phyloP scores from a whole-genome alignment of 2,329 filamentous ascomycete species.

The Microsporum ferrugineum region DNA sequence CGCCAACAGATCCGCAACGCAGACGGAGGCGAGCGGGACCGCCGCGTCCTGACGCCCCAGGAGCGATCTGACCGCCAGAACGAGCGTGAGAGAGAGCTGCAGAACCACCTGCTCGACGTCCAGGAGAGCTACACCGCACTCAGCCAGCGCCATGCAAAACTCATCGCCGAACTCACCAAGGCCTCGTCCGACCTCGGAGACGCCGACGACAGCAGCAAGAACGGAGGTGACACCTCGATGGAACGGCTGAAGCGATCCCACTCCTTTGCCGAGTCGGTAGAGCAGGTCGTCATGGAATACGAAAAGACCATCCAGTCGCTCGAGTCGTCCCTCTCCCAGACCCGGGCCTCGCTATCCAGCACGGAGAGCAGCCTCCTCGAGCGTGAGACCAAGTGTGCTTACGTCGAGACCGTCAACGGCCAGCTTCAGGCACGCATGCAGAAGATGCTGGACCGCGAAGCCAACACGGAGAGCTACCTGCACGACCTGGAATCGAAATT shows the following conservation, averaged over 20 bases:
- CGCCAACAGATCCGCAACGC: slow-evolving; percentile 84
- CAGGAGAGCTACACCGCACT: slow-evolving; percentile 92
- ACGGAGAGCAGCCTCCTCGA: slow-evolving; percentile 82
- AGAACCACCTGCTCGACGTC: slow-evolving; percentile 82
- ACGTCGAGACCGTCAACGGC: slow-evolving; percentile 79
- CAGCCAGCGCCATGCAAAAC: slow-evolving; percentile 83
- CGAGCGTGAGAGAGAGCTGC: slow-evolving; percentile 77
- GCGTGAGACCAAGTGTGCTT: slow-evolving; percentile 86
- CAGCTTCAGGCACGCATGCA: slow-evolving; percentile 85
- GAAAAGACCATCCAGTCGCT: slow-evolving; percentile 95
- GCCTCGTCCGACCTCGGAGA: slow-evolving; percentile 51
- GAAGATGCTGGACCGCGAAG: slow-evolving; percentile 83
- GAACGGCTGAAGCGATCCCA: slow-evolving; percentile 89
- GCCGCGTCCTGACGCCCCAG: slow-evolving; percentile 43
- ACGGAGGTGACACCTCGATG: slow-evolving; percentile 63
- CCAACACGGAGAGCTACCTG: slow-evolving; percentile 82
- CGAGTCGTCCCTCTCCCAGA: slow-evolving; percentile 82
- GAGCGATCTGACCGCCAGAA: slow-evolving; percentile 69
- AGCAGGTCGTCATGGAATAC: slow-evolving; percentile 92
- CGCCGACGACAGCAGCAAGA: slow-evolving; percentile 39
- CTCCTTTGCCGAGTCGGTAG: slow-evolving; percentile 88
- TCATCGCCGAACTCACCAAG: slow-evolving; percentile 86
- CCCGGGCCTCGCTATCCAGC: slow-evolving; percentile 66
- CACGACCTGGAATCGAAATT: slow-evolving; percentile 84
- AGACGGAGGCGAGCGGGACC: slow-evolving; percentile 50